Evolutionary conservation across 1,139 yeast genomes (phyloP).

Genomic region (Sugiyamaella castrensis): DNA sequence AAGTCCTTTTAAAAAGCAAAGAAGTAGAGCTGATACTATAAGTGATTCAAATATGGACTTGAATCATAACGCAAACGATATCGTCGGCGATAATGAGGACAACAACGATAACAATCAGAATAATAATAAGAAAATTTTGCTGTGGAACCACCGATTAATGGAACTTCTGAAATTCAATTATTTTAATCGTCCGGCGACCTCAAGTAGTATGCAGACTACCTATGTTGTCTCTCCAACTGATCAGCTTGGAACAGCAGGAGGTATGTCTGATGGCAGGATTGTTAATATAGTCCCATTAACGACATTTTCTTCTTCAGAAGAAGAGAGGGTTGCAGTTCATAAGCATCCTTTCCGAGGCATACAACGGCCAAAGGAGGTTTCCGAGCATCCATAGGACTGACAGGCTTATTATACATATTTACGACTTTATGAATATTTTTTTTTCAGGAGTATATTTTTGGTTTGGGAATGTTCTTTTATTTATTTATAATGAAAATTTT

Average conservation of each 20-base stretch:
- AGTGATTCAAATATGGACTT: neutral
- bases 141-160: neutral
- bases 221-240: constrained; percentile 13
- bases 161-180: constrained; percentile 7
- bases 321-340: constrained; percentile 8
- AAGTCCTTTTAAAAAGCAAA: neutral
- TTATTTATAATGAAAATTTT: too few species aligned
- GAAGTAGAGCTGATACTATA: neutral
- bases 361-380: neutral
- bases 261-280: neutral
- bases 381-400: too few species aligned
- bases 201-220: constrained; percentile 17
- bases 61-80: neutral
- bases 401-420: too few species aligned
- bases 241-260: neutral
- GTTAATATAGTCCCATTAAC: neutral
- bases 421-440: too few species aligned
- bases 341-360: constrained; percentile 9
- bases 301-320: neutral
- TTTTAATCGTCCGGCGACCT: constrained; percentile 16
- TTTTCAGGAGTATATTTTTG: too few species aligned
- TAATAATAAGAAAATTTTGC: neutral
- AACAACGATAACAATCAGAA: neutral
- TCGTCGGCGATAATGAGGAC: too few species aligned
- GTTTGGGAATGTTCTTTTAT: too few species aligned